Base-by-base conservation (phyloP, 2,329 filamentous ascomycete genomes). In the Fusarium robinianum region DNA sequence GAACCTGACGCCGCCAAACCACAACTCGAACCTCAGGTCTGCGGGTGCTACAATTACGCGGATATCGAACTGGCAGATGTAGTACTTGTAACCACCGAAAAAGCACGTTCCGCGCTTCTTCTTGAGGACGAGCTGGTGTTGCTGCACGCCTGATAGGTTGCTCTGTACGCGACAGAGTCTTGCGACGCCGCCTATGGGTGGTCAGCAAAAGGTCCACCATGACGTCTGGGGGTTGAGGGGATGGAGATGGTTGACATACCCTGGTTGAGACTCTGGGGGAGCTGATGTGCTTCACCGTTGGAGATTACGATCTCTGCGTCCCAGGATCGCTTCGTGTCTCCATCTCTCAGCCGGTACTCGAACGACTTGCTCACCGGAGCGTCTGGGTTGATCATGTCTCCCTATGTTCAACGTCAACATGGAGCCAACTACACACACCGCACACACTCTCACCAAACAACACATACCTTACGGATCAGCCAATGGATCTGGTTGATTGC, bases 1-100 rank as follows among this genome's bases (percentile, higher is more conserved):
- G 37, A 55, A 55, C 26, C 46, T 56, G 14, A 30, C 33, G 6
- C 41, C 41, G 3, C 45, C 53, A 21, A 55, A 73, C 71, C 71
- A 74, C 9, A 73, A 39, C 53, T 72, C 68, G 38, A 74, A 73
- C 10, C 62, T 58, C 31, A 83, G 63, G 46, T 83, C 80, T 1
- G 79, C 73, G 2, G 76, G 72, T 2, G 76, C 78, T 3, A 78
- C 74, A 34, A 80, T 66, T 3, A 79, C 77, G 49, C 79, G 72
- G 0, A 83, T 71, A 42, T 78, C 75, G 30, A 73, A 74, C 5
- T 62, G 63, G 32, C 69, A 72, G 8, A 71, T 53, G 38, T 68
- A 73, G 45, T 65, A 73, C 47, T 63, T 68, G 46, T 65, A 59
- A 5, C 69, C 66, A 9, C 60, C 60, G 6, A 57, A 54, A 36